These are phyloP conservation scores for Dimargaris cristalligena DNA, from an alignment of 192 early-diverging fungal species.

Conservation along the genomic window DNA sequence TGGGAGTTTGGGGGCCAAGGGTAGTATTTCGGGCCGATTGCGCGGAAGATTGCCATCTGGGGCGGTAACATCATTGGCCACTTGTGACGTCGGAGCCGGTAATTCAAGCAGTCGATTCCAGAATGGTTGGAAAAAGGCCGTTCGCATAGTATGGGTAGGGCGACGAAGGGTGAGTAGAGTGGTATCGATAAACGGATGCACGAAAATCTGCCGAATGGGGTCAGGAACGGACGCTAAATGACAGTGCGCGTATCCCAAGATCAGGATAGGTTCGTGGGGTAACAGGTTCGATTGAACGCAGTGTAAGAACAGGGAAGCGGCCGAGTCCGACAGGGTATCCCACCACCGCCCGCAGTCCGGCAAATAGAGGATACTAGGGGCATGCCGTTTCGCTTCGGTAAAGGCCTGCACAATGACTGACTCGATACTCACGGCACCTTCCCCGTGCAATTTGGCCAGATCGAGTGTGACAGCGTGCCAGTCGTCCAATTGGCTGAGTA, in stretches of 20 bases:
- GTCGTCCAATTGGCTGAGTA: constrained; percentile 36
- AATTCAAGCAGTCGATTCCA: too few relatives aligned
- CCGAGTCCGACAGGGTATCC: constrained; percentile 24
- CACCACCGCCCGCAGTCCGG: constrained; percentile 36
- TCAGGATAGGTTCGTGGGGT: constrained; percentile 29
- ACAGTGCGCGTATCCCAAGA: constrained; percentile 18
- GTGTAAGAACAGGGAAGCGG: constrained; percentile 28
- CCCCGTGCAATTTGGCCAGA: constrained; percentile 25
- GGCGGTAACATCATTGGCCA: too few relatives aligned
- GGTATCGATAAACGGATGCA: too few relatives aligned
- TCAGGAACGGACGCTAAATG: constrained; percentile 15
- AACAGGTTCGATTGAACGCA: constrained; percentile 25
- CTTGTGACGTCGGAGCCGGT: too few relatives aligned
- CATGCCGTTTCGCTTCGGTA: constrained; percentile 38
- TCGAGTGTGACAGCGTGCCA: constrained; percentile 39
- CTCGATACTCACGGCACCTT: constrained; percentile 19
- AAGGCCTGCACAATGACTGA: constrained; percentile 35
- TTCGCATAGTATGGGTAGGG: too few relatives aligned
- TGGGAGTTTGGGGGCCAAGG: constrained; percentile 30
- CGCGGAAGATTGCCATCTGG: too few relatives aligned
- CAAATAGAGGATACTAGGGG: constrained; percentile 38
- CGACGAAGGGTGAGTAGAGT: too few relatives aligned
- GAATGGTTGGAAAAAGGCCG: too few relatives aligned
- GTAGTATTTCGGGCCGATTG: too few relatives aligned
- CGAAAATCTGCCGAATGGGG: constrained; percentile 17